Conservation (phyloP, 495 filamentous ascomycete species). For the Tuber borchii region DNA sequence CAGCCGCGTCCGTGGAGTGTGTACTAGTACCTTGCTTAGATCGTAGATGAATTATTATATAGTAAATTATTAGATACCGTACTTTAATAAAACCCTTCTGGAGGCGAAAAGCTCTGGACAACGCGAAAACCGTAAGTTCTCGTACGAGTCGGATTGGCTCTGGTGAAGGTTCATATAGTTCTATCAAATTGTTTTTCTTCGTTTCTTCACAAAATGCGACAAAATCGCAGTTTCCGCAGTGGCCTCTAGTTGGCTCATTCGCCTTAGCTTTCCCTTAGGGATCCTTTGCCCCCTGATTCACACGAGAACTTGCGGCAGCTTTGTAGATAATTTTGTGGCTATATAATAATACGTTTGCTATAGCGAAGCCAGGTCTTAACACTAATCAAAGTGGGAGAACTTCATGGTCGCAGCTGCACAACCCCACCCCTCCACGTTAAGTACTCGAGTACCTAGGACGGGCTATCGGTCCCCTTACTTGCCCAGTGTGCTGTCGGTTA, state of each 20-base stretch:
- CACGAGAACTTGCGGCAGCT: too few relatives aligned
- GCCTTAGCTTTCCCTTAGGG: too few relatives aligned
- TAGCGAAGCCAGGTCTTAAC: not conserved
- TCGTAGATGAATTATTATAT: not conserved
- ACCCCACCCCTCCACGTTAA: not conserved
- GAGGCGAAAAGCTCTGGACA: not conserved
- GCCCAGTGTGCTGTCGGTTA: not conserved
- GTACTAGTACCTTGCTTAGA: not conserved
- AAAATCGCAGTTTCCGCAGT: too few relatives aligned
- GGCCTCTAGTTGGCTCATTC: too few relatives aligned
- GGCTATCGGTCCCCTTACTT: not conserved
- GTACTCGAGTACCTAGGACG: not conserved
- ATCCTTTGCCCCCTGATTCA: too few relatives aligned
- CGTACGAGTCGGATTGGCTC: too few relatives aligned
- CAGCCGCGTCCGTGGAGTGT: not conserved
- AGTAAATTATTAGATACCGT: not conserved
- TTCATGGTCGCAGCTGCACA: too few relatives aligned
- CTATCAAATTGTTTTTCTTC: too few relatives aligned
- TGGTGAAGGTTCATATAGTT: too few relatives aligned
- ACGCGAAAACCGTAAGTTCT: not conserved
- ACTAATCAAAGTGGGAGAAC: not conserved
- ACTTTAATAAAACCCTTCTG: not conserved
- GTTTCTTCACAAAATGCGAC: too few relatives aligned
- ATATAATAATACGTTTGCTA: not conserved
- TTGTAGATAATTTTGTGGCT: not conserved